Evolutionary conservation across 257 asterid species (phyloP), one percentile per base, ranked within the genome.

Genomic region (Lithospermum erythrorhizon): DNA sequence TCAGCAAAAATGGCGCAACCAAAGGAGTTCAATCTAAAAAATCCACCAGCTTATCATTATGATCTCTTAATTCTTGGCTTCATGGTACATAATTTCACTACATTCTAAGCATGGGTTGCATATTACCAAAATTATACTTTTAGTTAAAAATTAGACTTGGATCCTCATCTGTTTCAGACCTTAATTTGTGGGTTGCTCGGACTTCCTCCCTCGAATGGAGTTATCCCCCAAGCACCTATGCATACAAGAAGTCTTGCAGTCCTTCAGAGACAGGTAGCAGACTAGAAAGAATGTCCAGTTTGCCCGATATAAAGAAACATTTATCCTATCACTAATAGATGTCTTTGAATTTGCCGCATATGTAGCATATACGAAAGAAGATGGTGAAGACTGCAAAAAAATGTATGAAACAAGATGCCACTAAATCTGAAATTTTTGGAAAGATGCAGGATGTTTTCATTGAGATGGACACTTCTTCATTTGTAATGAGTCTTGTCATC

Each of bases 211-310:
- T 89, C 98, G 0, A 93, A 93, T 59, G 98, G 98, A 22, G 98
- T 93, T 63, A 97, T 93, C 68, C 98, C 98, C n/a, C 98, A 93
- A 76, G 89, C 98, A 41, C 98, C 98, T 25, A 93, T 93, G 98
- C 98, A 93, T 65, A 89, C 98, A 21, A 83, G 85, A 69, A 93
- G 98, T 70, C 98, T 93, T 73, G 95, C 97, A 13, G 87, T 83
- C 67, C 95, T 93, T 53, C 86, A 86, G 82, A 89, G 69, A 72
- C 97, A 86, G 95, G 97, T 89, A 54, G 32, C 75, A 16, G 19
- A 47, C 47, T 19, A 54, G 56, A 55, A 13, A 21, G 32, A 55
- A 55, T 35, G 45, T 35, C 45, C 11, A 55, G 16, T 24, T 15
- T 55, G 23, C 23, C 9, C 2, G 23, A 10, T n/a, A 55, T 55